Evolutionary conservation across 352 stramenopile species (phyloP), one percentile per base, ranked within the genome.

Genomic region (Globisporangium rhizosaccharum): DNA sequence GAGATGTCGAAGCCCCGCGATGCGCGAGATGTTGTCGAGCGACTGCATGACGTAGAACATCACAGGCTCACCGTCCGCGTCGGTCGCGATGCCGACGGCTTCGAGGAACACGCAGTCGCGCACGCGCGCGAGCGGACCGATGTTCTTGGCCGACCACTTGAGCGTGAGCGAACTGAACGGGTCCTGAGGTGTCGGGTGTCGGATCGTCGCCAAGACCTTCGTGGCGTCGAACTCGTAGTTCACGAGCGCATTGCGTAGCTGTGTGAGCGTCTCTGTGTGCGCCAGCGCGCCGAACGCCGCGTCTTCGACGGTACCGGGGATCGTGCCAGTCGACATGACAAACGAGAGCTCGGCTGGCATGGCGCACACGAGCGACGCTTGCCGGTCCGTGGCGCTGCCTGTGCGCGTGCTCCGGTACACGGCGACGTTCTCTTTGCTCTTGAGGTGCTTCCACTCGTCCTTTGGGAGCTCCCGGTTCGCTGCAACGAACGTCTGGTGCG

Each of bases 81-180:
- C 69, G 33, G 62, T 66, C 28, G 58, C 66, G 28, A 82, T 57
- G 41, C 75, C 75, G 30, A 62, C 76, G 2, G 68, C 66, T 58
- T 85, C 75, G n/a, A 85, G 41, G 47, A 75, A 80, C 47, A 85
- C 57, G 47, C 73, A 82, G 65, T 85, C 75, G 0, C 75, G 75
- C 1, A 64, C 46, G 17, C 73, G 62, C 25, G 62, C 66, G 45
- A 84, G 79, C 39, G 66, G 62, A 18, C 70, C 70, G 45, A 79
- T 72, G 7, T 63, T 61, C 30, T 73, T 68, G 8, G 61, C 55
- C 5, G 65, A 65, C 75, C 75, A 85, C 49, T 85, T 85, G 45
- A 85, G 36, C 26, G 65, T 66, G 6, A 78, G 50, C 41, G 71
- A 82, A 18, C 63, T 57, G 55, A 80, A 79, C 12, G 75, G 75